These are phyloP conservation scores for Vitis hybrid DNA, from an alignment of 177 flowering plant species.

Conservation along the genomic window DNA sequence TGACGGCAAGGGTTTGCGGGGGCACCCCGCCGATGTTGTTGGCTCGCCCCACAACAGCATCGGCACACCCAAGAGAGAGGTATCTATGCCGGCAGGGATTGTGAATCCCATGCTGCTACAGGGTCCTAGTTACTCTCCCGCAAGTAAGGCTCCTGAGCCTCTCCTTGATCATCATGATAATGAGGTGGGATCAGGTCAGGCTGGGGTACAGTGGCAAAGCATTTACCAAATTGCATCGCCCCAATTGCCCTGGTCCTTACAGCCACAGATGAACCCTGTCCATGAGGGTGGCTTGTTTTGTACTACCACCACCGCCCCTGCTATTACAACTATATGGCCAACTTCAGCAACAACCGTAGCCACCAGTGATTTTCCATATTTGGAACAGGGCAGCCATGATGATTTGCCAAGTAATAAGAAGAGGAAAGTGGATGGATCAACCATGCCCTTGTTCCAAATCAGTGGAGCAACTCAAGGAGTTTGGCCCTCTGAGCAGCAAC, in stretches of 20 bases:
- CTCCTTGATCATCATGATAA: neutral
- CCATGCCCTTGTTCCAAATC: constrained; percentile 4
- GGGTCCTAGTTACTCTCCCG: neutral
- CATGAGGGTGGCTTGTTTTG: neutral
- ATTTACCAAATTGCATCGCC: neutral
- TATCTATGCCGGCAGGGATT: neutral
- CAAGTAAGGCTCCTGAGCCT: neutral
- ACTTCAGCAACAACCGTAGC: neutral
- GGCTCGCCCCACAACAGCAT: neutral
- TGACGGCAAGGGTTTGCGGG: constrained; percentile 23
- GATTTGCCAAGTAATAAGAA: neutral
- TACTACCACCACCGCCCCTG: neutral
- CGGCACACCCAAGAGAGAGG: neutral
- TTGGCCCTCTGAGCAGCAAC: constrained; percentile 17
- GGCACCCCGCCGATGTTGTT: neutral
- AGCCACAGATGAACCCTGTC: constrained; percentile 8
- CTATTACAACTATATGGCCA: constrained; percentile 8
- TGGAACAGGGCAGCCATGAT: neutral
- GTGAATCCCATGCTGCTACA: neutral
- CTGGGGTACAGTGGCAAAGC: neutral
- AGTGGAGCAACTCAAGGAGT: neutral
- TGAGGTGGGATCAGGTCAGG: constrained; percentile 4
- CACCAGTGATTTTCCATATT: neutral
- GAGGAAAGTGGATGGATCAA: neutral
- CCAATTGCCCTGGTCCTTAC: constrained; percentile 5